These are phyloP conservation scores for Leishmania tropica DNA, from an alignment of 208 protist genomes.

Conservation along the genomic window DNA sequence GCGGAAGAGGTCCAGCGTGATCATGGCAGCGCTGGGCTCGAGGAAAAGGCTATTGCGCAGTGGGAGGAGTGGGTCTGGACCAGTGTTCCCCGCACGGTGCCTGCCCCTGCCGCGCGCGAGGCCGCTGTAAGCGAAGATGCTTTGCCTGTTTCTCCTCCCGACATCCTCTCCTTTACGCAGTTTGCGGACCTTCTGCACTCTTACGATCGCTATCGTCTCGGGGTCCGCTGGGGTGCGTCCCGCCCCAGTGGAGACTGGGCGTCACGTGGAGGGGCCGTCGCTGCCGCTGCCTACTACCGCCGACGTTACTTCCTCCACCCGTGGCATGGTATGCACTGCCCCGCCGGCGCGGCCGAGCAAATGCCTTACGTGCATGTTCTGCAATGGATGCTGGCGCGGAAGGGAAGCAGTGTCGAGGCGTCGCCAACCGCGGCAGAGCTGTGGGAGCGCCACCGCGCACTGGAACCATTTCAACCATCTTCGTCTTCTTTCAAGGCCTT, in stretches of 20 bases:
- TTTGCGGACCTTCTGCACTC: constrained; percentile 61
- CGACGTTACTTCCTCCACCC: constrained; percentile 64
- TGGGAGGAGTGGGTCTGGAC: constrained; percentile 35
- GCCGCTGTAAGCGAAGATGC: neutral
- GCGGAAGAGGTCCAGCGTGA: neutral
- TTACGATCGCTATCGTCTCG: constrained; percentile 76
- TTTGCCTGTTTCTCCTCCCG: neutral
- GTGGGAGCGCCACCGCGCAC: constrained; percentile 40
- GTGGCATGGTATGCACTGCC: constrained; percentile 72
- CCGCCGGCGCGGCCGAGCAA: constrained; percentile 53
- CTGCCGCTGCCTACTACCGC: constrained; percentile 39
- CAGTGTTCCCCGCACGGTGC: constrained; percentile 17
- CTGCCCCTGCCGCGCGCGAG: constrained; percentile 10
- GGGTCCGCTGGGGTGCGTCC: constrained; percentile 71
- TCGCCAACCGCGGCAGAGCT: constrained; percentile 18
- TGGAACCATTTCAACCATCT: constrained; percentile 43
- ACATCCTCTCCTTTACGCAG: constrained; percentile 49
- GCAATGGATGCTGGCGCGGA: constrained; percentile 58
- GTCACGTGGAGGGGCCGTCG: neutral
- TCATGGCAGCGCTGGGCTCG: constrained; percentile 1
- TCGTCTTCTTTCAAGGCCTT: constrained; percentile 51
- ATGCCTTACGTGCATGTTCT: constrained; percentile 84
- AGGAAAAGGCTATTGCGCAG: constrained; percentile 5
- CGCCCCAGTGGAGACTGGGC: neutral
- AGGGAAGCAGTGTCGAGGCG: neutral